phyloP scores from a whole-genome alignment of 2,329 filamentous ascomycete genomes.

The Apiospora sp. region DNA sequence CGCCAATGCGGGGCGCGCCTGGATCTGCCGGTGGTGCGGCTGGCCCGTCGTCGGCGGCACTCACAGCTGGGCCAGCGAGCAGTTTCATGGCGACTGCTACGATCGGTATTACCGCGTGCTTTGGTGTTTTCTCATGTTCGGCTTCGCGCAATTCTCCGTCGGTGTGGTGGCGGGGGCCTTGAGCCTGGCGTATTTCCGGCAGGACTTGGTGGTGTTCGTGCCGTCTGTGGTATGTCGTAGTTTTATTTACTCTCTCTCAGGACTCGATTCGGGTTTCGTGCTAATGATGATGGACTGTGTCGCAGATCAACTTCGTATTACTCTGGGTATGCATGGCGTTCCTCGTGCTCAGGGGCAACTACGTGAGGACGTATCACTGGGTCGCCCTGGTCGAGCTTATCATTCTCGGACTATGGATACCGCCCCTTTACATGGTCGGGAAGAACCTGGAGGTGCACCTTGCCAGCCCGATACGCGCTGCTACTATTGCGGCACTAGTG shows the following conservation, averaged over 20 bases:
- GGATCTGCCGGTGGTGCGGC: conserved; percentile 55
- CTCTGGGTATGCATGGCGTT: conserved; percentile 46
- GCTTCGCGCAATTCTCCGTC: conserved; percentile 48
- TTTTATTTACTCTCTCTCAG: neutral
- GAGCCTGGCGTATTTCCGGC: conserved; percentile 48
- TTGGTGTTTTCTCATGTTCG: conserved; percentile 48
- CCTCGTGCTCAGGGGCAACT: conserved; percentile 43
- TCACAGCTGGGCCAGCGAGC: conserved; percentile 43
- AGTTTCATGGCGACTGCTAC: conserved; percentile 52
- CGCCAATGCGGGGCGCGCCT: conserved; percentile 45
- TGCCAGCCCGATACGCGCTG: conserved; percentile 27
- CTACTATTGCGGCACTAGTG: conserved; percentile 42
- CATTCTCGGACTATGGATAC: conserved; percentile 45
- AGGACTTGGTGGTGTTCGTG: conserved; percentile 36
- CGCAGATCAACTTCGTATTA: conserved; percentile 47
- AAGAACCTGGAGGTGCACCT: conserved; percentile 25
- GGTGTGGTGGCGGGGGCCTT: conserved; percentile 47
- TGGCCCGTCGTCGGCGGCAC: conserved; percentile 44
- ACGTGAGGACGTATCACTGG: conserved; percentile 49
- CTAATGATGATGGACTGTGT: neutral
- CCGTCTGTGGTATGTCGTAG: conserved; percentile 45
- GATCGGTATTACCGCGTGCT: conserved; percentile 47
- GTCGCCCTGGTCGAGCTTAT: conserved; percentile 47
- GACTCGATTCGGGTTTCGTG: too few relatives aligned
- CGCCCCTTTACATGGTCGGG: conserved; percentile 39